Evolutionary conservation across 177 flowering plant species (phyloP).

Genomic region (Tripterygium wilfordii): DNA sequence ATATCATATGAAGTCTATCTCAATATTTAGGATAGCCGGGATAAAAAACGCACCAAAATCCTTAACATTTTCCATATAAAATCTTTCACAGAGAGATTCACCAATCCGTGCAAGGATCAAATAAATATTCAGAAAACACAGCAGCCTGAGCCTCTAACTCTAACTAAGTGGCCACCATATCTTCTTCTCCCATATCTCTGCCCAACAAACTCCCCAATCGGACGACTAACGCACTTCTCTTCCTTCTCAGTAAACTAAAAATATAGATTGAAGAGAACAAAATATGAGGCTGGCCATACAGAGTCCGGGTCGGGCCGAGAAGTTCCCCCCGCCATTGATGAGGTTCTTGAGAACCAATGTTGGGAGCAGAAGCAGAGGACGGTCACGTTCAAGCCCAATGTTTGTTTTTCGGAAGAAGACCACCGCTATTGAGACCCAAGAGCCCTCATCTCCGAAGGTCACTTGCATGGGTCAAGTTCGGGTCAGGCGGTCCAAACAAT

Average conservation of each 20-base stretch:
- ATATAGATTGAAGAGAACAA: too few relatives aligned
- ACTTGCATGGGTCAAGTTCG: constrained; percentile 86
- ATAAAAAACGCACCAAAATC: too few relatives aligned
- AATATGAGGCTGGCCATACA: too few relatives aligned
- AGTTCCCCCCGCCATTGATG: constrained; percentile 65
- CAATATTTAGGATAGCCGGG: too few relatives aligned
- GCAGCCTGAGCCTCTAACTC: too few relatives aligned
- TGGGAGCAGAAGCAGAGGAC: constrained; percentile 56
- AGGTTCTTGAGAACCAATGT: constrained; percentile 51
- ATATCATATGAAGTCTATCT: too few relatives aligned
- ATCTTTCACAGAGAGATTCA: constrained; percentile 12
- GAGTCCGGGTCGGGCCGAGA: constrained; percentile 60
- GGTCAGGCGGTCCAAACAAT: constrained; percentile 30
- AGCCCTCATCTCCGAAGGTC: constrained; percentile 86
- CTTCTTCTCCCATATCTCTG: too few relatives aligned
- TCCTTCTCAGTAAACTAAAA: too few relatives aligned
- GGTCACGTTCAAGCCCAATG: constrained; percentile 56
- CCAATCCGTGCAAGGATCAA: constrained; percentile 16
- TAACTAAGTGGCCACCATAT: too few relatives aligned
- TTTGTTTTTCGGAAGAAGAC: constrained; percentile 40
- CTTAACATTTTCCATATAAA: too few relatives aligned
- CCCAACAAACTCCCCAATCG: too few relatives aligned
- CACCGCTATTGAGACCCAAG: constrained; percentile 37
- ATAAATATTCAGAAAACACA: constrained; percentile 1
- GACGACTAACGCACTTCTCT: too few relatives aligned